Percentiles rank a stretch among this genome's conserved stretches.
These are phyloP conservation scores for Chaetoscypha palmicola DNA, from an alignment of 2,329 filamentous ascomycete genomes.

Conservation along the genomic window DNA sequence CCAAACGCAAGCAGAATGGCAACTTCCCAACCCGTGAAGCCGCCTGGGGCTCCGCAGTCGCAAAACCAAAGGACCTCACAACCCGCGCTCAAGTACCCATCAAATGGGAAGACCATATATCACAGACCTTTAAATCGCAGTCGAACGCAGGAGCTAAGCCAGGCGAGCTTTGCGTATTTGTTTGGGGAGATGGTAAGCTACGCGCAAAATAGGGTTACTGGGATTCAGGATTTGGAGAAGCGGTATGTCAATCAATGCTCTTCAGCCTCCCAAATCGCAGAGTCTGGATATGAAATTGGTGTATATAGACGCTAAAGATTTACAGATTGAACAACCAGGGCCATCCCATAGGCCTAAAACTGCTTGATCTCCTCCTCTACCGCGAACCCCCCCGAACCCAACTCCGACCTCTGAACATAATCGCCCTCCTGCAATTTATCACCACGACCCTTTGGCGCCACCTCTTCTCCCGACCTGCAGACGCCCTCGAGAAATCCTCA, in stretches of 20 bases:
- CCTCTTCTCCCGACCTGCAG: constrained; percentile 84
- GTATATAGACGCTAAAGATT: constrained; percentile 32
- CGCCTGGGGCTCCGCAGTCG: constrained; percentile 18
- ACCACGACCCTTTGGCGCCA: constrained; percentile 88
- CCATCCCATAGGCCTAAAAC: constrained; percentile 86
- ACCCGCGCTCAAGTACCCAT: constrained; percentile 74
- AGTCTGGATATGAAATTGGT: not conserved
- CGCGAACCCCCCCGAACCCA: constrained; percentile 65
- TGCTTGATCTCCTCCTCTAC: constrained; percentile 91
- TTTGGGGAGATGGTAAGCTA: constrained; percentile 97
- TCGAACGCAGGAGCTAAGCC: constrained; percentile 81
- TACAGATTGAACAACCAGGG: constrained; percentile 82
- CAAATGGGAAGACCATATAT: constrained; percentile 96
- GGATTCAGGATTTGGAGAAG: constrained; percentile 89
- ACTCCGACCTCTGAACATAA: constrained; percentile 76
- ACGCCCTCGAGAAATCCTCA: constrained; percentile 83
- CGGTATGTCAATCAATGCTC: constrained; percentile 47
- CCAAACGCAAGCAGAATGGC: constrained; percentile 24
- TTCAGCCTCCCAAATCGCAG: not conserved
- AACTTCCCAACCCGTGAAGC: constrained; percentile 29
- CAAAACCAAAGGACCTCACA: constrained; percentile 29
- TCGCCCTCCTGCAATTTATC: constrained; percentile 90
- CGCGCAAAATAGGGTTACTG: constrained; percentile 82
- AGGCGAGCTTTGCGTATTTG: constrained; percentile 90
- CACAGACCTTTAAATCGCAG: constrained; percentile 88